Base-by-base conservation (phyloP, 352 stramenopile genomes). In the Plasmopara viticola region DNA sequence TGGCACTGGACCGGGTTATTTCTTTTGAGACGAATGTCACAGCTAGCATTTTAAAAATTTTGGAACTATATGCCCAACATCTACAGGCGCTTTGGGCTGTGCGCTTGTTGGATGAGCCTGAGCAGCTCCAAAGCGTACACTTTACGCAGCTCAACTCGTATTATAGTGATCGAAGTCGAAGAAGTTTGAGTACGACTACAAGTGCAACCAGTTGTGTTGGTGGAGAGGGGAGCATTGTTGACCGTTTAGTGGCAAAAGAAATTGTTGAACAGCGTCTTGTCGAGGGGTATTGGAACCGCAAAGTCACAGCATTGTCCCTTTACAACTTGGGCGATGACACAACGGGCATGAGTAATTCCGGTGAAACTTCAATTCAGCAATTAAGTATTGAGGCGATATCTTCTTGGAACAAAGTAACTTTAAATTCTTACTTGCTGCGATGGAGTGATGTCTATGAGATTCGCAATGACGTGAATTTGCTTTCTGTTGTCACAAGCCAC, bases 111-210 rank as follows among this genome's bases (percentile, higher is more conserved):
- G 58, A 64, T 10, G 60, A 79, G 14, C 74, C 76, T 2, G 64
- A 78, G 0, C 54, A 78, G 46, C 54, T 89, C 15, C 56, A 52
- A 14, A 55, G 56, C n/a, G 53, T 85, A 15, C 76, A 80, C 38
- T 70, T 89, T 30, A 89, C 78, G 10, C 76, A 89, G 20, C 52
- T 83, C 17, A 85, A 89, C 50, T 72, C 76, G 14, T 89, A 89
- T 45, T 89, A 89, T 31, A 80, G 74, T 20, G 74, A 87, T 48
- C 58, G 60, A 60, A 72, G 50, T 17, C 66, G 66, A 56, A 54
- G 56, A 5, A 56, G 63, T 51, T 45, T 68, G 43, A 68, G 50
- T 38, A 44, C 55, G 37, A 48, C 28, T 31, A 6, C 38, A 48
- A 17, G 47, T 51, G 17, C 53, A 30, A 28, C 18, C 15, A 13